Percentiles rank a stretch among this genome's conserved stretches.
Evolutionary conservation across 2,329 filamentous ascomycete species (phyloP).

Genomic region (Cercospora sp.): DNA sequence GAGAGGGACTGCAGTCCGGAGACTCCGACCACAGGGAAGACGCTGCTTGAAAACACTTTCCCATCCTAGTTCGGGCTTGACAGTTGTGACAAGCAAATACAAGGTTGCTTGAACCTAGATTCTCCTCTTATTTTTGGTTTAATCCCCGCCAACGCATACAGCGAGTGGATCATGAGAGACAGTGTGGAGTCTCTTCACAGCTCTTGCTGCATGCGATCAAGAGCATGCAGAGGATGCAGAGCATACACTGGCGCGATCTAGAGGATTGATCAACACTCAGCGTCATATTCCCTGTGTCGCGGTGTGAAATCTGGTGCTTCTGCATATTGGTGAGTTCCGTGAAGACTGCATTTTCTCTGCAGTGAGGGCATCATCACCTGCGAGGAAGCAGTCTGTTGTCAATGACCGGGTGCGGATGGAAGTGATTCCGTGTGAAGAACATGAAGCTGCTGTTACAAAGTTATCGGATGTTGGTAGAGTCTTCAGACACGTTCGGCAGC

Average conservation of each 20-base stretch:
- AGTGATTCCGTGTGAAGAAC: neutral
- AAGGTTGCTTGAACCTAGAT: neutral
- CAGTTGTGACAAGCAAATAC: neutral
- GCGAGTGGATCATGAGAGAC: neutral
- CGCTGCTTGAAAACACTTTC: neutral
- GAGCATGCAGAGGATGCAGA: neutral
- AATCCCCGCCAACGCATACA: neutral
- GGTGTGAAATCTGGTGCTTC: neutral
- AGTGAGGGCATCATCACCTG: neutral
- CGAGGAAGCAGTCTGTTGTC: neutral
- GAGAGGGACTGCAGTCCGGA: neutral
- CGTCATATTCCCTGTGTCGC: neutral
- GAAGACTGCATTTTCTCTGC: neutral
- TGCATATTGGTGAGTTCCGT: neutral
- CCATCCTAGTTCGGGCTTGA: neutral
- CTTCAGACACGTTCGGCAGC: neutral
- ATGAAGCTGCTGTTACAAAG: neutral
- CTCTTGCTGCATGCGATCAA: neutral
- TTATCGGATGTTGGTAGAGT: neutral
- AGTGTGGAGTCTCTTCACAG: neutral
- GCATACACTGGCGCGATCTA: neutral
- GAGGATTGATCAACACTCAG: neutral
- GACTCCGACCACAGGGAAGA: neutral
- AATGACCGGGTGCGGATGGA: neutral
- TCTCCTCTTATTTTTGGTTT: neutral